These are phyloP conservation scores for Xerocomus nothofagi DNA, from an alignment of 1,284 basidiomycete species.

Conservation along the genomic window DNA sequence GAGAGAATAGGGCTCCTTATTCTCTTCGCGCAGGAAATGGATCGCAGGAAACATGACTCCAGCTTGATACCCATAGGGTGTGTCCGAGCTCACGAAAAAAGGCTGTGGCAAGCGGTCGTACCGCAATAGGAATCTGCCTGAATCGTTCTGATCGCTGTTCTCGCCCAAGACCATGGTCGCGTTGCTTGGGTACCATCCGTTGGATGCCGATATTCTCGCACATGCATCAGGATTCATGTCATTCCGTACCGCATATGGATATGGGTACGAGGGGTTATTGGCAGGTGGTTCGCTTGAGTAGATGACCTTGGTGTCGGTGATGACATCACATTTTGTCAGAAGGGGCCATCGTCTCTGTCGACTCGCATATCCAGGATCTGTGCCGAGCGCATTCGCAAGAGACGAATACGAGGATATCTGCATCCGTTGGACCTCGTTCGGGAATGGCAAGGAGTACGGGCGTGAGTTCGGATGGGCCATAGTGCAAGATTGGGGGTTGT, in stretches of 20 bases:
- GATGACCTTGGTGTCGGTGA: constrained; percentile 13
- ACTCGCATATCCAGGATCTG: constrained; percentile 12
- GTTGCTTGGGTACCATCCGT: constrained; percentile 1
- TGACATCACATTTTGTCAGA: constrained; percentile 4
- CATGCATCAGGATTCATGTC: constrained; percentile 24
- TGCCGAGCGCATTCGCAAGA: constrained; percentile 23
- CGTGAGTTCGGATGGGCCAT: constrained; percentile 11
- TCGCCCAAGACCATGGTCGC: background rate
- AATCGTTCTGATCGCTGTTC: constrained; percentile 3
- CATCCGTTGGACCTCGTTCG: constrained; percentile 19
- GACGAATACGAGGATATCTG: constrained; percentile 27
- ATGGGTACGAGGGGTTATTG: constrained; percentile 29
- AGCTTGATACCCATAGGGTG: background rate
- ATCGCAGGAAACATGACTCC: constrained; percentile 15
- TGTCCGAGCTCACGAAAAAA: constrained; percentile 1
- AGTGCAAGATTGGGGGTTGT: background rate
- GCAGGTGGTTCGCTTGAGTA: constrained; percentile 19
- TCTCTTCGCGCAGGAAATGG: constrained; percentile 20
- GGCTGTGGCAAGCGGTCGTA: constrained; percentile 25
- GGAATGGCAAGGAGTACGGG: constrained; percentile 24
- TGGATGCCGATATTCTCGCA: constrained; percentile 8
- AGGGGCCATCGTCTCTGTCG: background rate
- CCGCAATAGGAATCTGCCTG: background rate
- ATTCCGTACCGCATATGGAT: constrained; percentile 33
- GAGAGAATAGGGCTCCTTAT: constrained; percentile 22